Base-by-base conservation (phyloP, 768 basidiomycete genomes). In the Candolleomyces eurysporus region DNA sequence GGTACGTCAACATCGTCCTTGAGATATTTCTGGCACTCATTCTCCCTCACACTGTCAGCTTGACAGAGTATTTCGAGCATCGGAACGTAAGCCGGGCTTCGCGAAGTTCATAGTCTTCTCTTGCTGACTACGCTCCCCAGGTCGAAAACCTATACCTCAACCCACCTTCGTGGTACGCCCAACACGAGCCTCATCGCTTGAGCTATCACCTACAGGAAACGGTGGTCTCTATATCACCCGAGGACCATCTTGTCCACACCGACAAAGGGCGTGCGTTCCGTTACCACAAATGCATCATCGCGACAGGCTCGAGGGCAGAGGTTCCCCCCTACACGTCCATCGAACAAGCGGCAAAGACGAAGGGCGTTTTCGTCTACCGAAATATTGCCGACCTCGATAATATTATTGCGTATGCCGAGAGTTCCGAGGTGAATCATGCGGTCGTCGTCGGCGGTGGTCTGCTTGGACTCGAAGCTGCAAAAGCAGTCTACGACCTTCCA, bases 391-490 rank as follows among this genome's bases (percentile, higher is more conserved):
- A 92, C 67, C 74, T 92, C 46, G 82, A 89, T 59, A 75, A 72
- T 5, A 86, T 92, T 61, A 80, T 89, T 52, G 66, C 72, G n/a
- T 90, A 86, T 66, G 78, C 86, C 4, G 77, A 84, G 49, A 65
- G 71, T 50, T 74, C 75, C 9, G 69, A 73, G 1, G 76, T 85
- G 8, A 79, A 79, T 36, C 74, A 73, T 51, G 86, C 82, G 0
- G 77, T 81, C 1, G 81, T 90, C 3, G 78, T 91, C 14, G 90
- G 90, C 19, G 89, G 89, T 9, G 89, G 89, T 9, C 70, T 91
- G 11, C 80, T 90, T 17, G 90, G 89, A 11, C 74, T 91, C 36
- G 90, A 90, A 72, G 88, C 89, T 3, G 90, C 89, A 3, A 90
- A 91, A 67, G 89, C 88, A 0, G 77, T 84, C 7, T 83, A 84